Conservation (phyloP, 306 rosid species). For the Arachis hypogaea region DNA sequence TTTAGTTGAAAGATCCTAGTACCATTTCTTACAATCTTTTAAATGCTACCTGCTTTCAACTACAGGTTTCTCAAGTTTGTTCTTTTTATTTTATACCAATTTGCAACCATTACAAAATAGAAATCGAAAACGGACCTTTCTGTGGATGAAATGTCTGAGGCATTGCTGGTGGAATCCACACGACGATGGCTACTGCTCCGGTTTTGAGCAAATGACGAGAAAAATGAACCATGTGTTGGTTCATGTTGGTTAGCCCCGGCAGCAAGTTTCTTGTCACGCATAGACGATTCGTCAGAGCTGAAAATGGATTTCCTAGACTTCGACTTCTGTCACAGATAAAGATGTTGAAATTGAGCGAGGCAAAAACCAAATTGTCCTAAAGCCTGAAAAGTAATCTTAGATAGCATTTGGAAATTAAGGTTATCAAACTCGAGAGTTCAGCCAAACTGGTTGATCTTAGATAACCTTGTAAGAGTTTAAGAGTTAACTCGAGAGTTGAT, state of each 20-base stretch:
- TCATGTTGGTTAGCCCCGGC: constrained; percentile 46
- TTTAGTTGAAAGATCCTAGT: background rate
- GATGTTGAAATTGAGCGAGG: constrained; percentile 15
- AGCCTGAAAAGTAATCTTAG: background rate
- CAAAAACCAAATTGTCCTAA: constrained; percentile 28
- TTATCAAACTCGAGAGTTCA: too few relatives aligned
- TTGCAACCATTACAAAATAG: background rate
- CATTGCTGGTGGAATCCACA: constrained; percentile 37
- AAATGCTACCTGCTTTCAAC: background rate
- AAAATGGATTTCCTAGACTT: constrained; percentile 47
- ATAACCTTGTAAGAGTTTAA: too few relatives aligned
- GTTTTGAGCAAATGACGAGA: constrained; percentile 48
- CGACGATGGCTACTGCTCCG: constrained; percentile 36
- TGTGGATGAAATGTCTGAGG: constrained; percentile 25
- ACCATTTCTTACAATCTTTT: constrained; percentile 7
- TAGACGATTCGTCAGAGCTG: constrained; percentile 40
- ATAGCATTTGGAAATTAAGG: background rate
- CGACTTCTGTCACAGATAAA: constrained; percentile 46
- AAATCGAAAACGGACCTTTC: constrained; percentile 58
- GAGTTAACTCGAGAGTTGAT: too few relatives aligned
- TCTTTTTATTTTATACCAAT: constrained; percentile 3
- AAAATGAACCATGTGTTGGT: constrained; percentile 61
- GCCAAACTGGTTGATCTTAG: too few relatives aligned
- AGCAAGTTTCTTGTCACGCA: constrained; percentile 44
- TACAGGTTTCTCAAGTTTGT: constrained; percentile 12